A percentile compares a stretch with the other conserved stretches of the same genome.
phyloP scores from a whole-genome alignment of 768 basidiomycete genomes.

The Lactifluus pinguis region DNA sequence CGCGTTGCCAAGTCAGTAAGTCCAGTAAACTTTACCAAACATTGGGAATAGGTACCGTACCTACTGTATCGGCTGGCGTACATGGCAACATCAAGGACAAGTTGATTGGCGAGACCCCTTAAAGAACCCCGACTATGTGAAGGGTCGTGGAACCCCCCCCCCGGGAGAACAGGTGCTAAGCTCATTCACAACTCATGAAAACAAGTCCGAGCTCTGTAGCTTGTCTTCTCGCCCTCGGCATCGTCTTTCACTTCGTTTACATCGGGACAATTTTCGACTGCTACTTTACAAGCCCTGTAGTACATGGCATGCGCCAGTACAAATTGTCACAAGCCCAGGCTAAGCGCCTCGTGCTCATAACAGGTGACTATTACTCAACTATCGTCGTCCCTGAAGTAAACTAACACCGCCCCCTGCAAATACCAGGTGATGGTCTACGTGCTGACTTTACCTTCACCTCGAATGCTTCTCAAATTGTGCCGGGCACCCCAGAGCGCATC shows the following conservation, averaged over 20 bases:
- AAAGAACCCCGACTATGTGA: too few relatives aligned
- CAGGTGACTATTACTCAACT: conserved; percentile 44
- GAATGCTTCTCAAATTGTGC: conserved; percentile 49
- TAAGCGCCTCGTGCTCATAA: conserved; percentile 69
- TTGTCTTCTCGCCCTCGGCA: conserved; percentile 50
- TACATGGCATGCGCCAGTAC: conserved; percentile 63
- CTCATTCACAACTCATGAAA: neutral
- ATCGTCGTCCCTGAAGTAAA: neutral
- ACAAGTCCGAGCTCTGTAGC: conserved; percentile 7
- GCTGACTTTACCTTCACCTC: too few relatives aligned
- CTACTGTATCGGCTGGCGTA: too few relatives aligned
- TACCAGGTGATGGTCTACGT: conserved; percentile 68
- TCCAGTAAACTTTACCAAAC: too few relatives aligned
- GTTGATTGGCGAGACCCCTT: too few relatives aligned
- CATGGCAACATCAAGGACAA: too few relatives aligned
- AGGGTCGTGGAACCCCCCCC: too few relatives aligned
- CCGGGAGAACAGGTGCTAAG: too few relatives aligned
- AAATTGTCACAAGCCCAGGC: conserved; percentile 40
- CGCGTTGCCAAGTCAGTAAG: too few relatives aligned
- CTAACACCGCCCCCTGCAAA: neutral
- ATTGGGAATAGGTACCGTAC: too few relatives aligned
- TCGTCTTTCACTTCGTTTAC: conserved; percentile 67
- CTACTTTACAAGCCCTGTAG: conserved; percentile 80
- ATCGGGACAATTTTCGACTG: conserved; percentile 74
- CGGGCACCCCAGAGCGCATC: conserved; percentile 45